Base-by-base conservation (phyloP, 2,329 filamentous ascomycete species). In the Hypoxylon sp. region DNA sequence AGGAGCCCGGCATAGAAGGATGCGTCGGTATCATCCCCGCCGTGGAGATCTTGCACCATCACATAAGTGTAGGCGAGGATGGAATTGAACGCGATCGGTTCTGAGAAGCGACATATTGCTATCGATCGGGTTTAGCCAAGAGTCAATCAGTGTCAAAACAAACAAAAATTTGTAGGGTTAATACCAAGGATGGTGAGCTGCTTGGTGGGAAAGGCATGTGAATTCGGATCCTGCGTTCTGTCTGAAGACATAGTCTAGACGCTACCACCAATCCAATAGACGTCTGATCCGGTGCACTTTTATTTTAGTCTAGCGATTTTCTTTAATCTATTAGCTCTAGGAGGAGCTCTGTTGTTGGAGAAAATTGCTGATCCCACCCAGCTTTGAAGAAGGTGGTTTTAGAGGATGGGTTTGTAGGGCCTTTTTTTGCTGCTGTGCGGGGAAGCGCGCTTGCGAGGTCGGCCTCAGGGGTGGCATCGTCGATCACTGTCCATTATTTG, bases 1-100 rank as follows among this genome's bases (percentile, higher is more conserved):
- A 83, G 76, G 9, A 88, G 81, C 10, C 85, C 85, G 21, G 82
- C 77, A 75, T 83, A 84, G 77, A 88, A 87, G 25, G 79, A 76
- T 14, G 82, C 79, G 34, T 82, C 73, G 51, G 72, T 75, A 14
- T 76, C 75, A n/a, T 80, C 77, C 28, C 74, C 78, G 41, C 74
- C 77, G 57, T 79, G 74, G 43, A 85, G 74, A 52, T 81, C 78
- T 59, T 76, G 68, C 4, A 82, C 80, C 80, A 83, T 82, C 4
- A 78, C 75, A 65, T 78, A 83, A 2, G 80, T 80, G 72, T 83
- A 83, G 38, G 81, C 79, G 46, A 82, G 75, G 71, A 83, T 83
- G 7, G 81, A 82, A 70, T 80, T 81, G 78, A 83, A 82, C 34
- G 81, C 81, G 69, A 83, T 82, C 52, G 81, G 81, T 72, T 83